Conservation (phyloP, 2,329 filamentous ascomycete species). For the Zymoseptoria pseudotritici region DNA sequence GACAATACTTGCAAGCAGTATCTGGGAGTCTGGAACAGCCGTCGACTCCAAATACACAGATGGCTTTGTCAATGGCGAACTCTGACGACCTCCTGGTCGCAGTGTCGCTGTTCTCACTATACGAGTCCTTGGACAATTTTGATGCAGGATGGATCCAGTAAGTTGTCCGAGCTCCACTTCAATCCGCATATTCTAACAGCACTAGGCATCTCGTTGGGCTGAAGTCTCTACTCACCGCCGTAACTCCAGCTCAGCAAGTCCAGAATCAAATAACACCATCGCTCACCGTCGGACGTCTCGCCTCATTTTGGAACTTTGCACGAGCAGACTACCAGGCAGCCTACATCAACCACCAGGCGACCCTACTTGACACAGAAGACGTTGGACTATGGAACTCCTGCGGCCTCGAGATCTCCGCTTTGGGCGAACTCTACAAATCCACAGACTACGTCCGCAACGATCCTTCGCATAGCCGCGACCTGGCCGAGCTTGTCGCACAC, state of each 20-base stretch:
- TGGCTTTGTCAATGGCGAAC: slow-evolving; percentile 31
- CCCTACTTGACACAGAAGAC: slow-evolving; percentile 55
- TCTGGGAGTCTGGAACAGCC: slow-evolving; percentile 22
- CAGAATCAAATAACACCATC: slow-evolving; percentile 37
- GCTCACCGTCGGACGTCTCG: slow-evolving; percentile 49
- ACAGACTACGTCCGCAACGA: slow-evolving; percentile 51
- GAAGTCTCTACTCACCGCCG: slow-evolving; percentile 51
- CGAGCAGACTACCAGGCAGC: slow-evolving; percentile 34
- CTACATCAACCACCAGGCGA: slow-evolving; percentile 53
- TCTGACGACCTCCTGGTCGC: slow-evolving; percentile 56
- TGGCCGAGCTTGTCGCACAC: slow-evolving; percentile 47
- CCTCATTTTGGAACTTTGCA: slow-evolving; percentile 63
- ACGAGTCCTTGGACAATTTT: slow-evolving; percentile 58
- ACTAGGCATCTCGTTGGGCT: slow-evolving; percentile 55
- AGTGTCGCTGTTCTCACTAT: slow-evolving; percentile 58
- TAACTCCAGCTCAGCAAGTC: slow-evolving; percentile 21
- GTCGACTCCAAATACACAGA: slow-evolving; percentile 16
- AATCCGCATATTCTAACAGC: slow-evolving; percentile 1
- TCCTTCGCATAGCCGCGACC: slow-evolving; percentile 22
- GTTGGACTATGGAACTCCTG: slow-evolving; percentile 56
- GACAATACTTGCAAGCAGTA: slow-evolving; percentile 38
- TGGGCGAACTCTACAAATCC: slow-evolving; percentile 40
- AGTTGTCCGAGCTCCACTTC: slow-evolving; percentile 1
- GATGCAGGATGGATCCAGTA: slow-evolving; percentile 48
- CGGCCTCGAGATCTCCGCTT: slow-evolving; percentile 49